A percentile compares a stretch with the other conserved stretches of the same genome.
Conservation (phyloP, 1,284 basidiomycete genomes). For the Tylopilus sp. region DNA sequence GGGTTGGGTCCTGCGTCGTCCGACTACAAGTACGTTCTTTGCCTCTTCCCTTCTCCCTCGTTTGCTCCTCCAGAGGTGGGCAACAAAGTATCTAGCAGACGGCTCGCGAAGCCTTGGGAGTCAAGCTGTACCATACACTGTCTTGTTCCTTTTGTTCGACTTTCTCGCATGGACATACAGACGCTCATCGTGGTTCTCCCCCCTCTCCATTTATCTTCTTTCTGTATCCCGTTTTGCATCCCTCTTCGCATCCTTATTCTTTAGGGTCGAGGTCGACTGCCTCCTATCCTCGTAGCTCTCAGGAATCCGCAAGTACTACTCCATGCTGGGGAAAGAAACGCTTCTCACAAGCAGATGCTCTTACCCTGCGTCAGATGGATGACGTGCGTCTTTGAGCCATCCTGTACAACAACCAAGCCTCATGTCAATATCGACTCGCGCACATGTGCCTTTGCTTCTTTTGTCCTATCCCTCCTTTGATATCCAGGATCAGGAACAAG, state of each 20-base stretch:
- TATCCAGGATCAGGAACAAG: constrained; percentile 28
- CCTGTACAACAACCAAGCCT: constrained; percentile 29
- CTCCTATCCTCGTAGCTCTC: constrained; percentile 27
- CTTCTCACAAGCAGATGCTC: constrained; percentile 24
- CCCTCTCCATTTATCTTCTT: constrained; percentile 30
- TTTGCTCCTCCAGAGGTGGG: constrained; percentile 48
- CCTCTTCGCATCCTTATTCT: constrained; percentile 40
- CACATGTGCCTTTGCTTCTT: constrained; percentile 15
- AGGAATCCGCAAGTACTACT: constrained; percentile 15
- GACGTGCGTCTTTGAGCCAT: constrained; percentile 43
- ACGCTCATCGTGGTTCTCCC: constrained; percentile 50
- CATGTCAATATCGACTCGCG: constrained; percentile 30
- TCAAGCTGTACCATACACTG: constrained; percentile 41
- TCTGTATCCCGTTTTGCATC: constrained; percentile 34
- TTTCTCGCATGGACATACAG: constrained; percentile 48
- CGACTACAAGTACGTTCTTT: constrained; percentile 74
- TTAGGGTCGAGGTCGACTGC: constrained; percentile 52
- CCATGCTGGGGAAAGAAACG: constrained; percentile 16
- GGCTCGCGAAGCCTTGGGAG: constrained; percentile 51
- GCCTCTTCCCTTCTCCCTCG: constrained; percentile 50
- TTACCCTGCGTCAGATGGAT: constrained; percentile 26
- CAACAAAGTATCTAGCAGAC: constrained; percentile 39
- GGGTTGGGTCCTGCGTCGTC: too few species aligned
- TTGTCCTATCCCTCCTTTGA: constrained; percentile 12
- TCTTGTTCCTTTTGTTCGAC: constrained; percentile 41